phyloP scores from a whole-genome alignment of 2,329 filamentous ascomycete genomes.

The Beauveria australis region DNA sequence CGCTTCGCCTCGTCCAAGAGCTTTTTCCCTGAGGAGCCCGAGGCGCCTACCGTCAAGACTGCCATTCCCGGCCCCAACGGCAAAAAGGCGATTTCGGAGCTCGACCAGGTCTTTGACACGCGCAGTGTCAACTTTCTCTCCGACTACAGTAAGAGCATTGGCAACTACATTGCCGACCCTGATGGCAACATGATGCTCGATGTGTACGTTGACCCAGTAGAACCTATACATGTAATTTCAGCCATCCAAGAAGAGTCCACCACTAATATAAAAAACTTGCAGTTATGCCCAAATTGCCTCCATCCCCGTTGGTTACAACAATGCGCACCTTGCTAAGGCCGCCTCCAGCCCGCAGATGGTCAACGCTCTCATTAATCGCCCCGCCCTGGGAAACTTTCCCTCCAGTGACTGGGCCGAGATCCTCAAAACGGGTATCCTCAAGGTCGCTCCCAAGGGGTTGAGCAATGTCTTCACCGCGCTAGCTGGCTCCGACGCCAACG shows the following conservation, averaged over 20 bases:
- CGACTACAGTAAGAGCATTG: conserved; percentile 65
- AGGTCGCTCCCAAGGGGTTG: conserved; percentile 72
- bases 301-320: conserved; percentile 90
- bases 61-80: conserved; percentile 70
- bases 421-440: conserved; percentile 71
- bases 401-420: conserved; percentile 75
- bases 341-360: conserved; percentile 72
- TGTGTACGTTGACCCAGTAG: conserved; percentile 40
- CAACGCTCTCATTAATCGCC: conserved; percentile 75
- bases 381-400: conserved; percentile 86
- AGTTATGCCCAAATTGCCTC: conserved; percentile 88
- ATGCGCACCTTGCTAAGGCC: conserved; percentile 62
- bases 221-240: not conserved
- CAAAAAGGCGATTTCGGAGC: conserved; percentile 58
- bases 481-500: conserved; percentile 86
- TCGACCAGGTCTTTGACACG: conserved; percentile 76
- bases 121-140: conserved; percentile 76
- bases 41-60: conserved; percentile 44
- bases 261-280: not conserved
- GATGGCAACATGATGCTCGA: conserved; percentile 68
- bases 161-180: conserved; percentile 72
- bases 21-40: conserved; percentile 42
- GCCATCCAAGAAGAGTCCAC: not conserved
- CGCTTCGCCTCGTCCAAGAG: conserved; percentile 26
- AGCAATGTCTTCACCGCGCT: conserved; percentile 87